Evolutionary conservation across 2,329 filamentous ascomycete genomes (phyloP).

Genomic region (Calonectria hongkongensis): DNA sequence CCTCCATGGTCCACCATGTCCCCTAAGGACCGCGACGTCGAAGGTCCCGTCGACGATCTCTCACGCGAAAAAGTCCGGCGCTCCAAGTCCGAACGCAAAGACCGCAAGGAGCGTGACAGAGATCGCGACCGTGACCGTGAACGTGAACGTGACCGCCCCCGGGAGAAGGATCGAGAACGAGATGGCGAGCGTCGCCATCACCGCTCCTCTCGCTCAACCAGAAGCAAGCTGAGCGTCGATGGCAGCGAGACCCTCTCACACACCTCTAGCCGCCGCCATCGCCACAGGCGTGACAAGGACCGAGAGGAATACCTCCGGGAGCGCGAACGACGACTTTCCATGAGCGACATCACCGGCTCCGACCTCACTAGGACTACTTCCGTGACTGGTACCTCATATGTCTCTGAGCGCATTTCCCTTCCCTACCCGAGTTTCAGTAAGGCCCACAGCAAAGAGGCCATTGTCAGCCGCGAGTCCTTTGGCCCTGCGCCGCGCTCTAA

Average conservation of each 20-base stretch:
- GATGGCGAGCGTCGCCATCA: constrained; percentile 61
- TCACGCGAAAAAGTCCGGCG: constrained; percentile 64
- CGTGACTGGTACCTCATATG: constrained; percentile 57
- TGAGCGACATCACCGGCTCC: constrained; percentile 69
- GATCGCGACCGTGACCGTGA: constrained; percentile 58
- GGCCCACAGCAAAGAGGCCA: constrained; percentile 91
- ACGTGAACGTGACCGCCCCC: constrained; percentile 43
- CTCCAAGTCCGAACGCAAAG: constrained; percentile 63
- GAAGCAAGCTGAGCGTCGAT: constrained; percentile 62
- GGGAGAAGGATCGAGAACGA: constrained; percentile 50
- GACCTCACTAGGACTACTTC: constrained; percentile 63
- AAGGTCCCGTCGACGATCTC: constrained; percentile 60
- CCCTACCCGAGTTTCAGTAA: constrained; percentile 92
- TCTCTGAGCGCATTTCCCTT: constrained; percentile 69
- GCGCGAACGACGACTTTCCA: constrained; percentile 58
- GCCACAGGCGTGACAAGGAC: constrained; percentile 57
- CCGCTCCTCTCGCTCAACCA: constrained; percentile 64
- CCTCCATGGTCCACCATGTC: constrained; percentile 62
- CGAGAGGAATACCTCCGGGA: constrained; percentile 58
- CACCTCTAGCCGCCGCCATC: constrained; percentile 59
- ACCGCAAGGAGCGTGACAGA: constrained; percentile 56
- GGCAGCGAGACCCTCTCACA: constrained; percentile 65
- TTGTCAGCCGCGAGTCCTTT: constrained; percentile 77
- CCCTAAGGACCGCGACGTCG: constrained; percentile 65
- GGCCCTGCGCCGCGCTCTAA: constrained; percentile 60